Evolutionary conservation across 495 filamentous ascomycete genomes (phyloP), one percentile per base, ranked within the genome.

Genomic region (Gamarada debralockiae): DNA sequence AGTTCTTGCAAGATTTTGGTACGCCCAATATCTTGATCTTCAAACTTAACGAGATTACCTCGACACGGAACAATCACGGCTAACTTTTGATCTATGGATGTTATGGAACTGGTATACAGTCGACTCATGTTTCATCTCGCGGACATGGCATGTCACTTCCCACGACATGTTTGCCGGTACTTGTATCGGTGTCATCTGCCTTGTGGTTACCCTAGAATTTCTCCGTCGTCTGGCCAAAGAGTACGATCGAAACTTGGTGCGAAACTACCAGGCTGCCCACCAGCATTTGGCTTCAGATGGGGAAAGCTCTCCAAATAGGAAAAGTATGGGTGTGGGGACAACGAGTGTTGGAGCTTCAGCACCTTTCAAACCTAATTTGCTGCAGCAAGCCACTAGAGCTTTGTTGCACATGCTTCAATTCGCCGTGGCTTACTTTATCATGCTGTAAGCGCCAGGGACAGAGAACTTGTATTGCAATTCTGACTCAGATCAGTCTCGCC

Each of bases 41-140:
- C n/a, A n/a, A n/a, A n/a, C n/a, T n/a, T n/a, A n/a, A n/a, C n/a
- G n/a, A n/a, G n/a, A n/a, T n/a, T n/a, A n/a, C n/a, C n/a, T n/a
- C n/a, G n/a, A n/a, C n/a, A n/a, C n/a, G n/a, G n/a, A n/a, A n/a
- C n/a, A n/a, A 31, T 34, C n/a, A n/a, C n/a, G n/a, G 4, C 39
- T 44, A 48, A 53, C n/a, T n/a, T n/a, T 15, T 10, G 27, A 2
- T 29, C 37, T 29, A 13, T 55, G 81, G 81, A 91, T 89, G 86
- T 67, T 88, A 2, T 89, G 85, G 85, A 89, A 91, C 61, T 89
- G 86, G 85, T 69, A 84, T 52, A 86, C 81, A 0, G 67, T 88
- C 29, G 79, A 87, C 64, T 61, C 82, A 1, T 91, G 84, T 76
- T 89, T 91, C 69, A 69, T 91, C 56, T 73, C 84, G 7, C 55